Percentiles rank a stretch among this genome's conserved stretches.
These are phyloP conservation scores for Inonotus hispidus DNA, from an alignment of 1,284 basidiomycete species.

Conservation along the genomic window DNA sequence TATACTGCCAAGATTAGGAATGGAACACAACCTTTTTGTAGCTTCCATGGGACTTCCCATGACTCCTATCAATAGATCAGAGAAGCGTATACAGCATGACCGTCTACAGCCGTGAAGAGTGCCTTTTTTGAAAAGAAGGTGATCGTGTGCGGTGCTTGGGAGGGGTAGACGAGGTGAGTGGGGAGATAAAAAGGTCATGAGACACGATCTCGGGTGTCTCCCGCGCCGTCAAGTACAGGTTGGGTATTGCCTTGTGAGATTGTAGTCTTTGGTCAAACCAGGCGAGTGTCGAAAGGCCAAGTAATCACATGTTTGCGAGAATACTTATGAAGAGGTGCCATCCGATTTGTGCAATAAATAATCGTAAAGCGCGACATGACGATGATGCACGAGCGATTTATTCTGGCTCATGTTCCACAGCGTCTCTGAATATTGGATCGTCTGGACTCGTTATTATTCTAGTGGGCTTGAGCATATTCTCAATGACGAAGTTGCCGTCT, in stretches of 20 bases:
- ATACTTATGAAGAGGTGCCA: too few relatives aligned
- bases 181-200: not conserved
- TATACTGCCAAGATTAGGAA: not conserved
- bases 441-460: conserved; percentile 23
- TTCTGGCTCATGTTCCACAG: conserved; percentile 7
- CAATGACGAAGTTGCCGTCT: conserved; percentile 25
- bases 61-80: not conserved
- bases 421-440: conserved; percentile 9
- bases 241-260: too few relatives aligned
- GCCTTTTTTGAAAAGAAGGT: not conserved
- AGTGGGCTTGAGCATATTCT: conserved; percentile 25
- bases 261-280: too few relatives aligned
- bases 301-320: too few relatives aligned
- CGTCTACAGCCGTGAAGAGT: not conserved
- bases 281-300: too few relatives aligned
- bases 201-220: not conserved
- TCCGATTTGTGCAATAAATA: too few relatives aligned
- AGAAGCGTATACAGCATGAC: not conserved
- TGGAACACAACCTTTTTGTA: not conserved
- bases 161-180: not conserved
- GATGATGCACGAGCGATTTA: not conserved
- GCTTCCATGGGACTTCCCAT: not conserved
- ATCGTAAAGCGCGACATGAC: not conserved
- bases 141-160: not conserved
- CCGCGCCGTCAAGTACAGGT: not conserved